Evolutionary conservation across 495 filamentous ascomycete genomes (phyloP).

Genomic region (Penicillium mononematosum): DNA sequence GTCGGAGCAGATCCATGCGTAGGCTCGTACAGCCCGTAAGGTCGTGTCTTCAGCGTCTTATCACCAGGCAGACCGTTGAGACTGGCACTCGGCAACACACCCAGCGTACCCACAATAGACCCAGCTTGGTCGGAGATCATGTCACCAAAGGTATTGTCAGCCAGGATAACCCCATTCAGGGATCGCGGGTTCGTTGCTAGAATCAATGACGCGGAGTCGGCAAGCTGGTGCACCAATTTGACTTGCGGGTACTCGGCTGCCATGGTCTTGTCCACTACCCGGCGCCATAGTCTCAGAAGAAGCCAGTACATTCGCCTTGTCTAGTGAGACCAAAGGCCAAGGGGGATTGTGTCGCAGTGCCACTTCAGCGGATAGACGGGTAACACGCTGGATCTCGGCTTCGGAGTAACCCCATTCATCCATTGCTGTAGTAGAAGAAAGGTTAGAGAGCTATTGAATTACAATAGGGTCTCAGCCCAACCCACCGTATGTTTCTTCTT

Average conservation of each 20-base stretch:
- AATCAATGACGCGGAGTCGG: slow-evolving; percentile 50
- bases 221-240: slow-evolving; percentile 46
- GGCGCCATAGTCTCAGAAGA: slow-evolving; percentile 50
- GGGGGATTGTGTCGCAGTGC: slow-evolving; percentile 46
- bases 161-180: slow-evolving; percentile 50
- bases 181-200: slow-evolving; percentile 48
- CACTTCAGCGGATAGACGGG: slow-evolving; percentile 46
- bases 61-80: slow-evolving; percentile 47
- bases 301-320: slow-evolving; percentile 55
- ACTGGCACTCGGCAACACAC: slow-evolving; percentile 50
- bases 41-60: slow-evolving; percentile 28
- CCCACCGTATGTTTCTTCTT: slow-evolving; percentile 44
- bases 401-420: slow-evolving; percentile 50
- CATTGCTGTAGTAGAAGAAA: slow-evolving; percentile 29
- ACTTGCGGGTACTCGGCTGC: slow-evolving; percentile 48
- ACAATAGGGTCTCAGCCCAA: not conserved
- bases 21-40: slow-evolving; percentile 44
- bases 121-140: slow-evolving; percentile 53
- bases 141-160: slow-evolving; percentile 54
- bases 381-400: slow-evolving; percentile 48
- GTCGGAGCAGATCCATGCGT: slow-evolving; percentile 44
- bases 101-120: slow-evolving; percentile 48
- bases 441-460: not conserved
- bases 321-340: slow-evolving; percentile 45
- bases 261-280: slow-evolving; percentile 46